A percentile compares a stretch with the other conserved stretches of the same genome.
These are phyloP conservation scores for Trametes villosa DNA, from an alignment of 768 basidiomycete genomes.

Conservation along the genomic window DNA sequence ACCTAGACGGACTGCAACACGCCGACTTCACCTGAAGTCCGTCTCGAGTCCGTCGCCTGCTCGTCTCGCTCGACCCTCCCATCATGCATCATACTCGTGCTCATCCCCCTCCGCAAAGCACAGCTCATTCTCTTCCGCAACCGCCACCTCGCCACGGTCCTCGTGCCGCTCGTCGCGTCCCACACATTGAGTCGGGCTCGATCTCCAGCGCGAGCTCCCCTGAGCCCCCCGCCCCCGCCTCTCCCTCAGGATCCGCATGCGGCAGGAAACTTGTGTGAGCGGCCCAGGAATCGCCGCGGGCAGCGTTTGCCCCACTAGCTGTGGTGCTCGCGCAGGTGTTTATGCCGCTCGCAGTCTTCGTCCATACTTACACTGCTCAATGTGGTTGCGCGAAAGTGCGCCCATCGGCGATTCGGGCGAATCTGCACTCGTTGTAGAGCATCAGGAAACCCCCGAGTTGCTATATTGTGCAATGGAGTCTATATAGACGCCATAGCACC, in stretches of 20 bases:
- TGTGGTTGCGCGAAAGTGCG: slow-evolving; percentile 51
- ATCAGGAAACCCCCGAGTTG: background rate
- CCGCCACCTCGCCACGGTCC: slow-evolving; percentile 81
- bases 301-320: slow-evolving; percentile 63
- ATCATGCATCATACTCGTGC: too few species aligned
- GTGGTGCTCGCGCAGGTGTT: slow-evolving; percentile 88
- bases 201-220: slow-evolving; percentile 73
- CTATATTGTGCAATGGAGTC: too few species aligned
- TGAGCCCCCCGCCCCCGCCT: too few species aligned
- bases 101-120: slow-evolving; percentile 61
- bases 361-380: slow-evolving; percentile 81
- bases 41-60: slow-evolving; percentile 47
- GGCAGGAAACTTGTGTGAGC: slow-evolving; percentile 66
- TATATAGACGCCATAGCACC: too few species aligned
- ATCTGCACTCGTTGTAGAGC: slow-evolving; percentile 24
- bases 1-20: too few species aligned
- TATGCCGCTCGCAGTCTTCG: slow-evolving; percentile 91
- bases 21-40: slow-evolving; percentile 28
- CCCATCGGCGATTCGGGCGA: slow-evolving; percentile 29
- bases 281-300: slow-evolving; percentile 42
- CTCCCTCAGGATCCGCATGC: slow-evolving; percentile 53
- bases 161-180: slow-evolving; percentile 91
- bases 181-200: slow-evolving; percentile 89
- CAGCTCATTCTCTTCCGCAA: slow-evolving; percentile 67
- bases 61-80: too few species aligned